Percentiles rank a stretch among this genome's conserved stretches.
phyloP scores from a whole-genome alignment of 768 basidiomycete species.

The Tricholoma furcatifolium region DNA sequence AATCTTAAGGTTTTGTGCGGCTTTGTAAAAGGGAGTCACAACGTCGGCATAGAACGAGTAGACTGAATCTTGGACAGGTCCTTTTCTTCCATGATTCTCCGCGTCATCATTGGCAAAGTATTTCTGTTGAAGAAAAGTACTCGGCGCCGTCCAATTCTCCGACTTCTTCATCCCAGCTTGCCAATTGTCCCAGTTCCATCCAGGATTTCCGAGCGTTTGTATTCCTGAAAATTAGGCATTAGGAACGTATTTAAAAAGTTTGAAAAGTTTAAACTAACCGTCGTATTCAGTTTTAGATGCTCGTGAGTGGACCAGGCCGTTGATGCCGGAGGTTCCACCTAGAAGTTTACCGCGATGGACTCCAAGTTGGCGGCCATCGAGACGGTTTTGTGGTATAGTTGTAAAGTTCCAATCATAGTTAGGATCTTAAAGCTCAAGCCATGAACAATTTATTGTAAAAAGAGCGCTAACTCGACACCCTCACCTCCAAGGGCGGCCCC shows the following conservation, averaged over 20 bases:
- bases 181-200: constrained; percentile 4
- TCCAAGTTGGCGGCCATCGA: constrained; percentile 16
- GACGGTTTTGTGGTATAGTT: constrained; percentile 22
- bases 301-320: constrained; percentile 8
- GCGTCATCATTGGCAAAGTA: constrained; percentile 2
- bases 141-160: constrained; percentile 4
- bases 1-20: not conserved
- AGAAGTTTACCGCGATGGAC: constrained; percentile 26
- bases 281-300: constrained; percentile 11
- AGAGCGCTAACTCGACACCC: not conserved
- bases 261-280: not conserved
- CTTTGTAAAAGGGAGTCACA: not conserved
- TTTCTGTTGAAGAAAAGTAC: not conserved
- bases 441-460: not conserved
- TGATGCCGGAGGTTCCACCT: constrained; percentile 23
- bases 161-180: constrained; percentile 5
- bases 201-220: constrained; percentile 6
- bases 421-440: constrained; percentile 9
- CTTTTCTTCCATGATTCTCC: constrained; percentile 1
- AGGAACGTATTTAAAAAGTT: not conserved
- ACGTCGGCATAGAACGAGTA: constrained; percentile 8
- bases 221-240: not conserved
- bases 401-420: constrained; percentile 25
- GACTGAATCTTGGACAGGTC: not conserved
- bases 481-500: constrained; percentile 5